phyloP scores from a whole-genome alignment of 495 filamentous ascomycete species.

The Haplographium delicatum region DNA sequence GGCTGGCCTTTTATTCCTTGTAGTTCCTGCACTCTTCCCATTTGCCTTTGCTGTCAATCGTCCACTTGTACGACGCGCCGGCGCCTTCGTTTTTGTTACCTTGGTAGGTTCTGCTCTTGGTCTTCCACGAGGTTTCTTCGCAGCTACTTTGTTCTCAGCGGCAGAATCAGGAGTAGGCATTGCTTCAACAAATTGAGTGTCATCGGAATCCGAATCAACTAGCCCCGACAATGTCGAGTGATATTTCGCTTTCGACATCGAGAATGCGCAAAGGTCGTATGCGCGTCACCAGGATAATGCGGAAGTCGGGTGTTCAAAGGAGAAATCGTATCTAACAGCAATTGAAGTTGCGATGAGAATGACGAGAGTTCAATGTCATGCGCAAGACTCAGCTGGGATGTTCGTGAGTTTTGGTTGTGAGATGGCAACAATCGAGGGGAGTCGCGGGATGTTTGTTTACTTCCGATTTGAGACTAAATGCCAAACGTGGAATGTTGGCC shows the following conservation, averaged over 20 bases:
- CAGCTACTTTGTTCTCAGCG: constrained; percentile 32
- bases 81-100: constrained; percentile 35
- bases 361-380: neutral
- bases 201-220: constrained; percentile 65
- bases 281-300: neutral
- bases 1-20: constrained; percentile 35
- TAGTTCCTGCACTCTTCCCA: constrained; percentile 28
- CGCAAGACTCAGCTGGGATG: constrained; percentile 2
- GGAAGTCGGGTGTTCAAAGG: too few relatives aligned
- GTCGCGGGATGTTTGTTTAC: constrained; percentile 12
- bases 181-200: constrained; percentile 34
- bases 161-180: constrained; percentile 35
- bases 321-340: too few relatives aligned
- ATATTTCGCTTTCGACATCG: constrained; percentile 51
- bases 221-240: constrained; percentile 53
- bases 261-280: too few relatives aligned
- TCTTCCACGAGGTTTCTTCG: constrained; percentile 34
- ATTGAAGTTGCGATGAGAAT: neutral
- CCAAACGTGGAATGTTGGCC: too few relatives aligned
- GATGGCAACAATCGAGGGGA: constrained; percentile 6
- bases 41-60: constrained; percentile 35
- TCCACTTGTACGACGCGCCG: constrained; percentile 35
- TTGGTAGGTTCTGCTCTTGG: constrained; percentile 36
- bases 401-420: neutral
- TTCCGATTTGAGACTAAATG: too few relatives aligned